Conservation (phyloP, 2,329 filamentous ascomycete species). For the Furcasterigmium sp. region DNA sequence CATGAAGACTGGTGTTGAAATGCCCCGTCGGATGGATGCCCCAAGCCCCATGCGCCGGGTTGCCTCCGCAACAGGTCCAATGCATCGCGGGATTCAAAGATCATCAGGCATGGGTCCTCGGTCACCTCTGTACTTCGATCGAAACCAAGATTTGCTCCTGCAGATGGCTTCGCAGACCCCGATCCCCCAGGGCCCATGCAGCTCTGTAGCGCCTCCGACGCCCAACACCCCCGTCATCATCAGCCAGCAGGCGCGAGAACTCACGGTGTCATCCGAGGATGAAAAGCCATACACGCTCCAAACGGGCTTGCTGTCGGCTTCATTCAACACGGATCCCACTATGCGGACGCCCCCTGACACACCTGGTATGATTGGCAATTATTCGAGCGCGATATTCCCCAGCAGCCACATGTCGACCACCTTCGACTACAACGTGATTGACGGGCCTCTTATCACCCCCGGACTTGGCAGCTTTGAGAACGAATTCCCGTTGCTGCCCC, state of each 20-base stretch:
- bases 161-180: conserved; percentile 33
- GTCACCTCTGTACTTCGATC: conserved; percentile 38
- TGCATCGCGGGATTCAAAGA: conserved; percentile 37
- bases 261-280: conserved; percentile 32
- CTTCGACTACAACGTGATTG: conserved; percentile 31
- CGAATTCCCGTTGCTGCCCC: conserved; percentile 32
- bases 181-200: conserved; percentile 27
- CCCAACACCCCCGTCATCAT: conserved; percentile 41
- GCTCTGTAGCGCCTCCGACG: conserved; percentile 41
- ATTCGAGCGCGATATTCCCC: conserved; percentile 33
- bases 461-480: conserved; percentile 37
- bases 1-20: conserved; percentile 44
- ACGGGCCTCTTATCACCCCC: conserved; percentile 45
- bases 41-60: conserved; percentile 48
- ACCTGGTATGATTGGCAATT: conserved; percentile 38
- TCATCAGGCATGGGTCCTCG: conserved; percentile 26
- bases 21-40: conserved; percentile 36
- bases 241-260: conserved; percentile 32
- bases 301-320: conserved; percentile 14
- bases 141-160: conserved; percentile 39
- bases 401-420: conserved; percentile 20
- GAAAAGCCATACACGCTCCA: conserved; percentile 17
- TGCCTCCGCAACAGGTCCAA: conserved; percentile 41
- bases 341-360: conserved; percentile 50
- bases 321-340: conserved; percentile 31